These are phyloP conservation scores for Starmerella bacillaris DNA, from an alignment of 805 yeast genomes.

Conservation along the genomic window DNA sequence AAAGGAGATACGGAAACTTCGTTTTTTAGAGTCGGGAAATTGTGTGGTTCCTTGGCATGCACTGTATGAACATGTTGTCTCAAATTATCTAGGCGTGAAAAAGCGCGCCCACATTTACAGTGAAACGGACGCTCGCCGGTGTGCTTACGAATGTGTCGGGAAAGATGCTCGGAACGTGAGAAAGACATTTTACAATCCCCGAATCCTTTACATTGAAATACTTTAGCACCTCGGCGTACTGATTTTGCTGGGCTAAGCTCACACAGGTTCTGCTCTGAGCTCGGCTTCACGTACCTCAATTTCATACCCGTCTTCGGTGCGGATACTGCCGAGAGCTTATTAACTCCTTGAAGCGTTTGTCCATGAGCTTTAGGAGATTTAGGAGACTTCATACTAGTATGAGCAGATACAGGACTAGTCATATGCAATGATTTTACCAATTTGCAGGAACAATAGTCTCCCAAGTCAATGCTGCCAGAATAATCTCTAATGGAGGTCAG, in stretches of 20 bases:
- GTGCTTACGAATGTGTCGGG: constrained; percentile 80
- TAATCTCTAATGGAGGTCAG: neutral
- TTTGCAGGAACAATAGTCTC: no score
- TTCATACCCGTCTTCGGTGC: neutral
- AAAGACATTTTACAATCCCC: constrained; percentile 78
- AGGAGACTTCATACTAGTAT: no score
- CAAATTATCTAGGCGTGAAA: constrained; percentile 70
- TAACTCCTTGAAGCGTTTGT: no score
- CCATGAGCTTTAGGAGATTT: no score
- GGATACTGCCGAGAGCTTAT: neutral
- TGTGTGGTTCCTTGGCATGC: constrained; percentile 35
- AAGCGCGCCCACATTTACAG: constrained; percentile 60
- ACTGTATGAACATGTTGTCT: constrained; percentile 84
- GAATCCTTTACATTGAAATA: constrained; percentile 72
- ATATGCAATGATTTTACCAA: no score
- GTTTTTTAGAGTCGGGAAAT: constrained; percentile 12
- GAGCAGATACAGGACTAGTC: no score
- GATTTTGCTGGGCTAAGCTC: no score
- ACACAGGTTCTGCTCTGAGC: neutral
- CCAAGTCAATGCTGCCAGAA: no score
- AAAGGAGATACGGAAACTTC: neutral
- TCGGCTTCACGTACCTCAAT: neutral
- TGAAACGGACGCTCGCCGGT: constrained; percentile 89
- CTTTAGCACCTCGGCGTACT: constrained; percentile 22
- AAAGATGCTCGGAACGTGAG: constrained; percentile 80